Base-by-base conservation (phyloP, 2,329 filamentous ascomycete species). In the Blastomyces gilchristii region DNA sequence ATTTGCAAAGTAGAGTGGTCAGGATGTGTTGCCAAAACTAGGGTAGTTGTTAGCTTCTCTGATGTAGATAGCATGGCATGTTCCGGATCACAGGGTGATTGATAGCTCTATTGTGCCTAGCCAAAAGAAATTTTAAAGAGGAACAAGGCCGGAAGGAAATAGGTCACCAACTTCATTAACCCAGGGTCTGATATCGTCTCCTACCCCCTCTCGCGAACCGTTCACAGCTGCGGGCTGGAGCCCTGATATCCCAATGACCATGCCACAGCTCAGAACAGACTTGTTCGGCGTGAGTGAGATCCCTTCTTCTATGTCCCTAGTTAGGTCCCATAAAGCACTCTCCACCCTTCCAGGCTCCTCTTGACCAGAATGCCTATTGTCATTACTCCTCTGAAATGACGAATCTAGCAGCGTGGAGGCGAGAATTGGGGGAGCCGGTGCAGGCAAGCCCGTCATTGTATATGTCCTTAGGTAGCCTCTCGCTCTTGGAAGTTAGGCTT, bases 161-260 rank as follows among this genome's bases (percentile, higher is more conserved):
- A 3, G 11, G 34, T 43, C 56, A 53, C 60, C 22, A 12, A 62
- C 60, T 37, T 62, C 60, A 39, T 49, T n/a, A 12, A 62, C 60
- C 49, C 49, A 62, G 45, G 39, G 28, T 50, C 41, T 39, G 39
- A 62, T 54, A 54, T 62, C 49, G 31, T 57, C 52, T 49, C 56
- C 62, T 39, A 49, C 28, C 47, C 50, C 45, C 43, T 57, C 34
- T 49, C 5, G 25, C 16, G 34, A 47, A 14, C 39, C 31, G 28
- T 37, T 56, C n/a, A 12, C 37, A 41, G 18, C n/a, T 2, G 56
- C 4, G 3, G 64, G 47, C 28, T 54, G 61, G 18, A 65, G 39
- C 9, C 63, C 64, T 12, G 62, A 65, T 45, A 67, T 62, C 18
- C 65, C 62, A 39, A 67, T 63, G 31, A 66, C 61, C 22, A 61